These are phyloP conservation scores for Triticum dicoccoides DNA, from an alignment of 176 grass and related monocot species.

Conservation along the genomic window DNA sequence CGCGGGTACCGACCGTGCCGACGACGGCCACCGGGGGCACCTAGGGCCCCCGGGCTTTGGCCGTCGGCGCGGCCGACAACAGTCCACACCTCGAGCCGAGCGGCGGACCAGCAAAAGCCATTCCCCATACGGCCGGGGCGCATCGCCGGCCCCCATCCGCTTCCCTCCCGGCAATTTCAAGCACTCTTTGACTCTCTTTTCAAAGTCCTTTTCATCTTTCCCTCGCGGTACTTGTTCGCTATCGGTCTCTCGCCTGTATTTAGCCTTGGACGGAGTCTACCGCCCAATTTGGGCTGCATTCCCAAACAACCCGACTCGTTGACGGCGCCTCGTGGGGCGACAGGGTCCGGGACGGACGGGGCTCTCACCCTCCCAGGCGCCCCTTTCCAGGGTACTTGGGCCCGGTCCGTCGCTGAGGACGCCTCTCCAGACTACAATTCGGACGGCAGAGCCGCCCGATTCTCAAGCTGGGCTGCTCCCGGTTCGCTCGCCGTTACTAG, in stretches of 20 bases:
- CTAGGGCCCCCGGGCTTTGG: no score
- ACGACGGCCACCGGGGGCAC: no score
- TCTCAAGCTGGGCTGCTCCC: neutral
- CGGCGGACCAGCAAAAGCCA: neutral
- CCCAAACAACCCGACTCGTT: constrained; percentile 54
- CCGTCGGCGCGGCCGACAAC: no score
- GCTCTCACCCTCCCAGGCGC: constrained; percentile 49
- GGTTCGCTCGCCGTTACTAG: constrained; percentile 45
- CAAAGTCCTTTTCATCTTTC: constrained; percentile 91
- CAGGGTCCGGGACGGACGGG: constrained; percentile 51
- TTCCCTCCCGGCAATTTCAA: constrained; percentile 83
- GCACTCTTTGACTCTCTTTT: constrained; percentile 89
- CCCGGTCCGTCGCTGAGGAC: no score
- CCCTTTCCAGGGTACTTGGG: constrained; percentile 49
- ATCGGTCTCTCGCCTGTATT: constrained; percentile 76
- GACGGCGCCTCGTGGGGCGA: constrained; percentile 53
- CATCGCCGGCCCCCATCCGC: constrained; percentile 70
- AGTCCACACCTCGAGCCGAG: neutral
- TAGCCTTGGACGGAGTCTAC: constrained; percentile 65
- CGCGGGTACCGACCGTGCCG: no score
- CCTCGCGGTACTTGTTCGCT: constrained; percentile 74
- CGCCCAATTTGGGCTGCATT: constrained; percentile 45
- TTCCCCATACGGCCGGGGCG: constrained; percentile 22
- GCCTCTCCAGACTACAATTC: no score
- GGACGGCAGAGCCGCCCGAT: no score